phyloP scores from a whole-genome alignment of 2,329 filamentous ascomycete genomes.

The Paecilomyces sp. region DNA sequence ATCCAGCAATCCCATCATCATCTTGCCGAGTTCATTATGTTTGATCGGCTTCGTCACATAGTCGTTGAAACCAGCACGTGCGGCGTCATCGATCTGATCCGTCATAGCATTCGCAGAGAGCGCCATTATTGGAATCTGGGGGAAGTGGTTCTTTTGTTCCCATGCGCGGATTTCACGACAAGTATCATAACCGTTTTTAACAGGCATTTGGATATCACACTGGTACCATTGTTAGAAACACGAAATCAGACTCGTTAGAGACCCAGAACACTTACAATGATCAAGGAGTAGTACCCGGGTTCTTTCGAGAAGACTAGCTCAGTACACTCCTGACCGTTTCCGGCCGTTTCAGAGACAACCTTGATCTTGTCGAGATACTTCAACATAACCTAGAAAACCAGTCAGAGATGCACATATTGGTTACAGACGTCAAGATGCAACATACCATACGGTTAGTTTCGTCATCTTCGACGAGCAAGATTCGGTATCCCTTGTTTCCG shows the following conservation, averaged over 20 bases:
- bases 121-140: slow-evolving; percentile 43
- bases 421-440: neutral
- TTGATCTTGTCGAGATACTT: slow-evolving; percentile 43
- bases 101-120: slow-evolving; percentile 45
- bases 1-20: slow-evolving; percentile 44
- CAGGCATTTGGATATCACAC: slow-evolving; percentile 46
- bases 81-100: slow-evolving; percentile 41
- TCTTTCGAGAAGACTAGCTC: slow-evolving; percentile 42
- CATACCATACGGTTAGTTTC: slow-evolving; percentile 43
- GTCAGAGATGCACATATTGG: slow-evolving; percentile 9
- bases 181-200: slow-evolving; percentile 44
- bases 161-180: slow-evolving; percentile 40
- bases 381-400: slow-evolving; percentile 35
- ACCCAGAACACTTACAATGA: slow-evolving; percentile 31
- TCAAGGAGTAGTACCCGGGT: slow-evolving; percentile 42
- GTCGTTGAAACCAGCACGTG: slow-evolving; percentile 41
- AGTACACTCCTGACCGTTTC: slow-evolving; percentile 40
- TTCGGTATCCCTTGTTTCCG: slow-evolving; percentile 39
- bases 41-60: slow-evolving; percentile 46
- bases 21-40: slow-evolving; percentile 41
- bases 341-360: slow-evolving; percentile 38
- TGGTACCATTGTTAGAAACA: slow-evolving; percentile 9
- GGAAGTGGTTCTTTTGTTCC: slow-evolving; percentile 40
- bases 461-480: slow-evolving; percentile 42
- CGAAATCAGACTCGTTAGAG: neutral